These are phyloP conservation scores for Schizopora paradoxa DNA, from an alignment of 1,284 basidiomycete genomes.

Conservation along the genomic window DNA sequence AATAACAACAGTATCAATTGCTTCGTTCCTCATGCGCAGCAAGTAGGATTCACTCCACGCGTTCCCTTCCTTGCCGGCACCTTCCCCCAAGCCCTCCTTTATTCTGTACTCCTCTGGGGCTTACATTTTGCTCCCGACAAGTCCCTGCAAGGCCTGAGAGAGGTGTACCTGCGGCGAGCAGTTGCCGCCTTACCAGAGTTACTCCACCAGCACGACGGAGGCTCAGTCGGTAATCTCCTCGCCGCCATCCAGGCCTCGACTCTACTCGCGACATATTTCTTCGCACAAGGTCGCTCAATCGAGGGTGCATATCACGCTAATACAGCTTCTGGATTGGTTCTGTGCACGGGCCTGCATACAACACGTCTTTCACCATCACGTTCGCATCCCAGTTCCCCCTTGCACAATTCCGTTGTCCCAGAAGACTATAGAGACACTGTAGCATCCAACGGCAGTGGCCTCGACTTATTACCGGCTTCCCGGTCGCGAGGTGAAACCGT, in stretches of 20 bases:
- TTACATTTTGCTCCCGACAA: slow-evolving; percentile 11
- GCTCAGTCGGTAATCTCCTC: slow-evolving; percentile 1
- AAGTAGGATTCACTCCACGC: slow-evolving; percentile 8
- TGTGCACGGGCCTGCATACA: slow-evolving; percentile 12
- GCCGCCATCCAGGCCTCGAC: slow-evolving; percentile 7
- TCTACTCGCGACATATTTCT: slow-evolving; percentile 15
- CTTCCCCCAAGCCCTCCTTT: background rate
- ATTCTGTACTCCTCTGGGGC: slow-evolving; percentile 13
- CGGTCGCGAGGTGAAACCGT: slow-evolving; percentile 1
- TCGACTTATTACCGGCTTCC: slow-evolving; percentile 5
- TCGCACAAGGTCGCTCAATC: slow-evolving; percentile 11
- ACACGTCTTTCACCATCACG: slow-evolving; percentile 2
- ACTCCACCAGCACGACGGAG: slow-evolving; percentile 1
- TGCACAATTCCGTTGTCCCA: background rate
- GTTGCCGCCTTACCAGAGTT: slow-evolving; percentile 8
- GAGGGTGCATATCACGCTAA: slow-evolving; percentile 16
- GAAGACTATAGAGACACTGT: background rate
- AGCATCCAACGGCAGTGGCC: background rate
- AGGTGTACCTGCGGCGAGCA: slow-evolving; percentile 4
- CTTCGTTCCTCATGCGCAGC: slow-evolving; percentile 14
- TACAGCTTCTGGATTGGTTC: slow-evolving; percentile 9
- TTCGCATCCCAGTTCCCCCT: background rate
- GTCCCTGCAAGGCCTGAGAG: background rate
- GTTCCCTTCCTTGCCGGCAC: background rate
- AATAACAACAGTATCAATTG: too few relatives aligned